These are phyloP conservation scores for Pseudomonodictys pantanalensis DNA, from an alignment of 495 filamentous ascomycete genomes.

Conservation along the genomic window DNA sequence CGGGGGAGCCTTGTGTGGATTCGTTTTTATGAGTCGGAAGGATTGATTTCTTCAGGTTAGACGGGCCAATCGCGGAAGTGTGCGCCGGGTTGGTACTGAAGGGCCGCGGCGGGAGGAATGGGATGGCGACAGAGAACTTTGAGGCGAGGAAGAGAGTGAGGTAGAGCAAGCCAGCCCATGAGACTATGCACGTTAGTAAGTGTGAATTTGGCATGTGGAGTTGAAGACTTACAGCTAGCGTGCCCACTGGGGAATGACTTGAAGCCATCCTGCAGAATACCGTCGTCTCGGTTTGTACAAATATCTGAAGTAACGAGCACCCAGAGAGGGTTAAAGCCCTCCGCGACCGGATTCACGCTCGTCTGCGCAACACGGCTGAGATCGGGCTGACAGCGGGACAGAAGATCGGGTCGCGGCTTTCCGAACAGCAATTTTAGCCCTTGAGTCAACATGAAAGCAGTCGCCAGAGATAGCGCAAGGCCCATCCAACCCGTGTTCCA, in stretches of 20 bases:
- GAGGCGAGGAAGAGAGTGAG: slow-evolving; percentile 61
- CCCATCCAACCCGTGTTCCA: slow-evolving; percentile 66
- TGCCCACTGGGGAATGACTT: slow-evolving; percentile 67
- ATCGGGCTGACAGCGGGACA: slow-evolving; percentile 60
- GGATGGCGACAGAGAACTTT: slow-evolving; percentile 62
- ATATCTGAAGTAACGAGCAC: slow-evolving; percentile 54
- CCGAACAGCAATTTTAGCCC: slow-evolving; percentile 64
- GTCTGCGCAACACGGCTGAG: slow-evolving; percentile 44
- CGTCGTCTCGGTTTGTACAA: slow-evolving; percentile 47
- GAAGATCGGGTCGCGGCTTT: slow-evolving; percentile 62
- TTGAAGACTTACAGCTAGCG: slow-evolving; percentile 55
- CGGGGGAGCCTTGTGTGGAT: too few relatives aligned
- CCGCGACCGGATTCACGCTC: slow-evolving; percentile 53
- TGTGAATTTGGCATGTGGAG: background rate
- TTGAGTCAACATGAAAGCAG: slow-evolving; percentile 57
- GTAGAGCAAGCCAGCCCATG: slow-evolving; percentile 63
- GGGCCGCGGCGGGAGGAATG: slow-evolving; percentile 37
- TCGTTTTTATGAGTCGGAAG: background rate
- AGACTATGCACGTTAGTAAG: slow-evolving; percentile 43
- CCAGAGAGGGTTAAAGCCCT: slow-evolving; percentile 44
- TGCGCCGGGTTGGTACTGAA: slow-evolving; percentile 25
- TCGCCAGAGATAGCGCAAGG: slow-evolving; percentile 54
- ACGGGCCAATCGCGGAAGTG: slow-evolving; percentile 20
- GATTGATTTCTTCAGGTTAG: slow-evolving; percentile 18
- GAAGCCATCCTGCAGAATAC: slow-evolving; percentile 58